Evolutionary conservation across 2,329 filamentous ascomycete genomes (phyloP).

Genomic region (Seiridium cupressi): DNA sequence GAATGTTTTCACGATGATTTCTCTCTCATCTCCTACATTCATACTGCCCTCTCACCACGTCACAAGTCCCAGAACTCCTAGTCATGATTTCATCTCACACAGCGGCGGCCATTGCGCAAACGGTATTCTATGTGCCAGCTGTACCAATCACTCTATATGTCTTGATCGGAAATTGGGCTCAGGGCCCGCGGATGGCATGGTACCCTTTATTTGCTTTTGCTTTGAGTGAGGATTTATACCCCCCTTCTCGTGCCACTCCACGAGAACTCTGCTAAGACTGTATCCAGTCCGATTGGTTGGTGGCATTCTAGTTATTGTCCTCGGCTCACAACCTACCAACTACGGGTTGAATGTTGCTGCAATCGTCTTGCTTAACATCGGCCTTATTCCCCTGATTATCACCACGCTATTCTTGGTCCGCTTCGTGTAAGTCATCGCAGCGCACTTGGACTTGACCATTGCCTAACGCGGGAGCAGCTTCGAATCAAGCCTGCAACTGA

Average conservation of each 20-base stretch:
- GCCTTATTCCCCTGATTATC: slow-evolving; percentile 9
- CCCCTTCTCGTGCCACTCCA: neutral
- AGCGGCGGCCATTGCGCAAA: slow-evolving; percentile 22
- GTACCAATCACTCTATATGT: slow-evolving; percentile 20
- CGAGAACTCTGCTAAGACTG: neutral
- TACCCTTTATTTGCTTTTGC: slow-evolving; percentile 20
- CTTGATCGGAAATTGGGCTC: slow-evolving; percentile 22
- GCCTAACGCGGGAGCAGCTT: neutral
- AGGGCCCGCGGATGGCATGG: slow-evolving; percentile 25
- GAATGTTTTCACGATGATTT: too few species aligned
- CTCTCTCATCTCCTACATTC: too few species aligned
- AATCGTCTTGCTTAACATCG: slow-evolving; percentile 9
- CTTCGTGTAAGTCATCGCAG: neutral
- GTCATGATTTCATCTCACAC: slow-evolving; percentile 17
- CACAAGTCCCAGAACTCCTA: neutral
- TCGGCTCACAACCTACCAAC: neutral
- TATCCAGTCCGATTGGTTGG: slow-evolving; percentile 3
- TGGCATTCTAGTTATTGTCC: neutral
- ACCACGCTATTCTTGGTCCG: neutral
- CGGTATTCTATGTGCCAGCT: slow-evolving; percentile 24
- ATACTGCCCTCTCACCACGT: neutral
- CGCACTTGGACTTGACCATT: neutral
- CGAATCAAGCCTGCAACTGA: neutral
- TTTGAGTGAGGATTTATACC: neutral
- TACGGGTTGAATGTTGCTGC: neutral